Evolutionary conservation across 2,329 filamentous ascomycete genomes (phyloP), one percentile per base, ranked within the genome.

Genomic region (Endocalyx cinctus): DNA sequence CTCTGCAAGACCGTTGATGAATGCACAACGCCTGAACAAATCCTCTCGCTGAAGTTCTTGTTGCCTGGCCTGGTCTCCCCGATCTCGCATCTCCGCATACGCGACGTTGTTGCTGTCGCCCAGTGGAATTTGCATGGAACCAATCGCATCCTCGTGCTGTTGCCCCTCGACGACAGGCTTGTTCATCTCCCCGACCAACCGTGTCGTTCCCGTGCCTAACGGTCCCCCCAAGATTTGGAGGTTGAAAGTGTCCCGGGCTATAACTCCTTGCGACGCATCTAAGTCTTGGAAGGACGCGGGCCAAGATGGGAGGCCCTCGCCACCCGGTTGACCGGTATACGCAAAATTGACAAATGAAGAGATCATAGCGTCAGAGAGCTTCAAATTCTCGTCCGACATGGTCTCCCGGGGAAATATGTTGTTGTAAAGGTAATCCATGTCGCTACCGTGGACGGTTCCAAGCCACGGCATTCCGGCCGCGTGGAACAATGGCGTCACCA

Each of bases 371-470:
- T 31, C 34, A 1, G 46, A 39, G 13, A 52, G 23, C n/a, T 36
- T 19, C 12, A 20, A 11, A 14, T 52, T 44, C 1, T 27, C 27
- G 4, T 47, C 43, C 2, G 45, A 38, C 2, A 50, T 27, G 5
- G 41, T 7, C 0, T 30, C 44, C n/a, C 45, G 34, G 1, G 46
- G 42, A 16, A 49, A 46, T 5, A 52, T 17, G n/a, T n/a, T n/a
- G 12, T 53, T 48, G 32, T 42, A 48, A 10, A 56, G 29, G 31
- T 55, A 56, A 10, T 53, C 34, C 7, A 35, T 35, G 28, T 56
- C 53, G 19, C 51, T 55, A 1, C 51, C 51, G 25, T 54, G 49
- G 4, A 22, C 17, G 1, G 35, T 29, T 6, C 50, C 46, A 5
- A 55, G 6, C 13, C 45, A 56, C 0, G 50, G 47, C 52, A 55